These are phyloP conservation scores for Lipomyces spencermartinsiae DNA, from an alignment of 805 yeast species.

Conservation along the genomic window DNA sequence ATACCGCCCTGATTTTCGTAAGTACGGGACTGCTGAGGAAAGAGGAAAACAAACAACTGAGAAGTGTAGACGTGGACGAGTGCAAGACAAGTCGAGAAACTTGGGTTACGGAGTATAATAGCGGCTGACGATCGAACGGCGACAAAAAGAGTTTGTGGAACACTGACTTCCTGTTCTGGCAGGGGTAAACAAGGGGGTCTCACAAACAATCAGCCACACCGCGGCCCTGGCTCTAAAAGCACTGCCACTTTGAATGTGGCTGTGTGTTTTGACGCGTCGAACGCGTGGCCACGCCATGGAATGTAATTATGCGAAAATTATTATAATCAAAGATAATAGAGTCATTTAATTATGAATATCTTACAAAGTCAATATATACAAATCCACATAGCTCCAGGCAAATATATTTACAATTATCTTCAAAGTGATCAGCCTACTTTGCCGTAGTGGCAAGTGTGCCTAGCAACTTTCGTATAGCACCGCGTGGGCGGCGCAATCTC, in stretches of 20 bases:
- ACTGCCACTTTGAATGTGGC: background rate
- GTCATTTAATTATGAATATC: background rate
- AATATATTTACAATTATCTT: background rate
- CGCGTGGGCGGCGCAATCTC: constrained; percentile 49
- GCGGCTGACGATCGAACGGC: background rate
- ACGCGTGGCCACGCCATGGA: background rate
- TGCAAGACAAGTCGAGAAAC: background rate
- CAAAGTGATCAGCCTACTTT: background rate
- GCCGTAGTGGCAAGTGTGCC: background rate
- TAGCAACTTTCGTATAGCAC: background rate
- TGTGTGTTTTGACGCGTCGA: background rate
- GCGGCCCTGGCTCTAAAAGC: too few species aligned
- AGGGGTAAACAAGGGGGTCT: background rate
- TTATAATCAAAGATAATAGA: background rate
- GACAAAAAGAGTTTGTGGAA: background rate
- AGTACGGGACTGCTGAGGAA: background rate
- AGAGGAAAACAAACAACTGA: background rate
- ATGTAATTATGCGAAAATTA: background rate
- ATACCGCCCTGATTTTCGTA: background rate
- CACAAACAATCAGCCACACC: background rate
- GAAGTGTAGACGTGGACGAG: background rate
- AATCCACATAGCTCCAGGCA: constrained; percentile 1
- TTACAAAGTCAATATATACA: constrained; percentile 5
- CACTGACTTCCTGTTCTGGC: background rate
- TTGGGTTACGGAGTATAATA: background rate